phyloP scores from a whole-genome alignment of 345 rosid genomes.

The Populus davidiana region DNA sequence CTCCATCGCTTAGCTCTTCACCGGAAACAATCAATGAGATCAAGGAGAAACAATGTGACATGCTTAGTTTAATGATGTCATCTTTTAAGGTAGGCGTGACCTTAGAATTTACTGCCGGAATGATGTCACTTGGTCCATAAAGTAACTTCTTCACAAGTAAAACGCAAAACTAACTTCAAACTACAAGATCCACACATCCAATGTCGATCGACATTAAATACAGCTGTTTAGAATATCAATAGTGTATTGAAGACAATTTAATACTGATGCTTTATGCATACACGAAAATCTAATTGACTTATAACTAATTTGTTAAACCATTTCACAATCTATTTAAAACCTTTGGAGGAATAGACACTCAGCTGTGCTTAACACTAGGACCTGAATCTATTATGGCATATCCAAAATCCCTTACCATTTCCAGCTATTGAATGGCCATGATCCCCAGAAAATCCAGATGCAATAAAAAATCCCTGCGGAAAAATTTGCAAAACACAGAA shows the following conservation, averaged over 20 bases:
- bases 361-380: background rate
- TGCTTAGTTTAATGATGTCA: background rate
- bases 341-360: background rate
- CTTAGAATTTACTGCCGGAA: background rate
- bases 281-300: background rate
- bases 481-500: background rate
- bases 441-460: slow-evolving; percentile 48
- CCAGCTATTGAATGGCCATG: slow-evolving; percentile 40
- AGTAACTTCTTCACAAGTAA: background rate
- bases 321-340: background rate
- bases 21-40: background rate
- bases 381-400: background rate
- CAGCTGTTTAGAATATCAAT: background rate
- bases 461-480: slow-evolving; percentile 51
- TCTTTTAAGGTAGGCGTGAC: background rate
- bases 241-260: background rate
- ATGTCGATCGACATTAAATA: background rate
- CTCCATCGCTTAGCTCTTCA: background rate
- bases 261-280: background rate
- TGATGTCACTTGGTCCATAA: background rate
- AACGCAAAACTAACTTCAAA: background rate
- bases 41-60: background rate
- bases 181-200: background rate
- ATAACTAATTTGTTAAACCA: background rate
- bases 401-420: slow-evolving; percentile 44